Evolutionary conservation across 768 basidiomycete genomes (phyloP), one percentile per base, ranked within the genome.

Genomic region (Peribolospora kevripleyi): DNA sequence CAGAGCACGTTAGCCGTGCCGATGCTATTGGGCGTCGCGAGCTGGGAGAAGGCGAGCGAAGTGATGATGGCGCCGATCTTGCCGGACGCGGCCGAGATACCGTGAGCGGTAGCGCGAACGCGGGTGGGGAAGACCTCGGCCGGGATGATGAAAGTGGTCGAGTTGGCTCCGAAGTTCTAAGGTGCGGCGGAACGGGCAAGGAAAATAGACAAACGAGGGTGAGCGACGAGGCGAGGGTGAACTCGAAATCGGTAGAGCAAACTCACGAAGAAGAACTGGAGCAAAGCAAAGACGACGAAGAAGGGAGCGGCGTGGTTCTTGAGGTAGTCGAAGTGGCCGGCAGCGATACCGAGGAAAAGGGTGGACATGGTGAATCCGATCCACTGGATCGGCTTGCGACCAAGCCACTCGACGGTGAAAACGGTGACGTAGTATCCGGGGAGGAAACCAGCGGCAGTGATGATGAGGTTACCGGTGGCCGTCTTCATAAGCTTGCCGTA

Each of bases 41-140:
- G 71, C 1, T 72, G 69, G 66, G 81, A 82, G 70, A 84, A 83
- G 2, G 71, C 80, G 47, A 83, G 74, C 1, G 79, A 77, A 8
- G 79, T 77, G 59, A 83, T 73, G 70, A 85, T 82, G 0, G 82
- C 83, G 53, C 82, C 83, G 0, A 69, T 70, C 64, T 85, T 84
- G 14, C 83, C 83, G 46, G 68, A 68, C 0, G 81, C 83, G 3
- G 83, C 82, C 2, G 76, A 77, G 9, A 82, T 68, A 39, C 83
- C 83, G 63, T 84, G 82, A 10, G 81, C 82, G 50, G 74, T 74
- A 37, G 78, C 80, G 48, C 77, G 74, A 68, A 76, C 82, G 43
- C 77, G 71, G 1, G 83, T 84, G 0, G 82, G 83, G 70, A 82
- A 83, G 8, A 83, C 77, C 67, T 83, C 81, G 3, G 78, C 79